These are phyloP conservation scores for Stachybotrys chartarum DNA, from an alignment of 2,329 filamentous ascomycete genomes.

Conservation along the genomic window DNA sequence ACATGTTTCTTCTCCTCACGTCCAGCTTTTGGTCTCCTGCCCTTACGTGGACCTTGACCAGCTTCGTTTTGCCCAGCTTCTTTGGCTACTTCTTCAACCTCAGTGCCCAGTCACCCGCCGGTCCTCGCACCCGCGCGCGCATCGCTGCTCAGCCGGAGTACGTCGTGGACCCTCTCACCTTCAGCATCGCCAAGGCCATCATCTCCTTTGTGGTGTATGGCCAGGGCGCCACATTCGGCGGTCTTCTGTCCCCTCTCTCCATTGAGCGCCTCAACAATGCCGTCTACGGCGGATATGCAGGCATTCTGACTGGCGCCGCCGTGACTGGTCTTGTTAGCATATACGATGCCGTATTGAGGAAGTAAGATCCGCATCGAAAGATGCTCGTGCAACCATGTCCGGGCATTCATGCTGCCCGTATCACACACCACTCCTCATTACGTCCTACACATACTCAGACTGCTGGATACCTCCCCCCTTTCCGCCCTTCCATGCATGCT, in stretches of 20 bases:
- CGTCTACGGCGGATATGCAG: constrained; percentile 65
- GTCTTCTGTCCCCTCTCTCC: constrained; percentile 51
- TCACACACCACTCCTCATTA: too few relatives aligned
- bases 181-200: constrained; percentile 82
- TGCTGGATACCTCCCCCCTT: constrained; percentile 7
- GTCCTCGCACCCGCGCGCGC: constrained; percentile 34
- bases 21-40: constrained; percentile 78
- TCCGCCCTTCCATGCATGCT: constrained; percentile 2
- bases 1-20: constrained; percentile 73
- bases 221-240: constrained; percentile 55
- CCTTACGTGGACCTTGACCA: constrained; percentile 69
- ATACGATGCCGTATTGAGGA: constrained; percentile 72
- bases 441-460: not conserved
- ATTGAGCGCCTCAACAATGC: constrained; percentile 58
- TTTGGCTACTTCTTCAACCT: constrained; percentile 90
- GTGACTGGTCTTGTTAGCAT: constrained; percentile 64
- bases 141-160: constrained; percentile 38
- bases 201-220: constrained; percentile 75
- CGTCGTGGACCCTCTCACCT: constrained; percentile 76
- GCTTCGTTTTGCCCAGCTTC: constrained; percentile 60
- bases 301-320: constrained; percentile 59
- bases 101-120: constrained; percentile 37
- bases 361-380: constrained; percentile 31
- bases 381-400: not conserved
- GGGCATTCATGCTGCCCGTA: too few relatives aligned